A percentile compares a stretch with the other conserved stretches of the same genome.
phyloP scores from a whole-genome alignment of 2,329 filamentous ascomycete genomes.

The Stylonectria norvegica region DNA sequence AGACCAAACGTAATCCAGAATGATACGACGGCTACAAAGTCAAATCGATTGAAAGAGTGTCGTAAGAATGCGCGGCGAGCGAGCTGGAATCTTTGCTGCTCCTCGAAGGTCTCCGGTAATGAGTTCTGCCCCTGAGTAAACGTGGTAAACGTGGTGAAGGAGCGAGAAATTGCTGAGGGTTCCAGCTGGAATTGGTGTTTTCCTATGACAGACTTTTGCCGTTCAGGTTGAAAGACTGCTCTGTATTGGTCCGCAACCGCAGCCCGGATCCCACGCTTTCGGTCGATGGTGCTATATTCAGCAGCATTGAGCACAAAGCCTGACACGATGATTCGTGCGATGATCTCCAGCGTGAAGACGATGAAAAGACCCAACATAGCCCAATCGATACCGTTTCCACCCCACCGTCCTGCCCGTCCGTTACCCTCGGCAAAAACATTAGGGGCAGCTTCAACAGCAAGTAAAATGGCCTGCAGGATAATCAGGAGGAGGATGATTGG shows the following conservation, averaged over 20 bases:
- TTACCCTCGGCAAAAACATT: conserved; percentile 65
- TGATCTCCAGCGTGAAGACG: conserved; percentile 83
- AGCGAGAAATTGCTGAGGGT: conserved; percentile 67
- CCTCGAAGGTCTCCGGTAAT: conserved; percentile 61
- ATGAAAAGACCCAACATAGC: conserved; percentile 78
- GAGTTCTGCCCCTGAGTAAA: conserved; percentile 61
- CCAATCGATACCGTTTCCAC: conserved; percentile 68
- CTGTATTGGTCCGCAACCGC: conserved; percentile 74
- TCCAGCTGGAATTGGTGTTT: conserved; percentile 44
- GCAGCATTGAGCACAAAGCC: conserved; percentile 86
- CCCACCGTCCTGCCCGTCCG: conserved; percentile 62
- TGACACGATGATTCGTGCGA: conserved; percentile 84
- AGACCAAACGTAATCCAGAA: conserved; percentile 90
- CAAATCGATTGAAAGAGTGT: conserved; percentile 92
- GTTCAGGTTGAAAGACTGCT: conserved; percentile 76
- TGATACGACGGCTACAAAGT: conserved; percentile 90
- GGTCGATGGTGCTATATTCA: conserved; percentile 89
- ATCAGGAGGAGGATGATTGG: conserved; percentile 85
- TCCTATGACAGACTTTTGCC: conserved; percentile 63
- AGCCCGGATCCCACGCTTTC: conserved; percentile 68
- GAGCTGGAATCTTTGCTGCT: conserved; percentile 80
- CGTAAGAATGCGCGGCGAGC: conserved; percentile 89
- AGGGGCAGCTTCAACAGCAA: conserved; percentile 76
- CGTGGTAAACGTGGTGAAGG: conserved; percentile 81
- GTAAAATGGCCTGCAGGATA: conserved; percentile 79